These are phyloP conservation scores for Blumeriella jaapii DNA, from an alignment of 2,329 filamentous ascomycete genomes.

Conservation along the genomic window DNA sequence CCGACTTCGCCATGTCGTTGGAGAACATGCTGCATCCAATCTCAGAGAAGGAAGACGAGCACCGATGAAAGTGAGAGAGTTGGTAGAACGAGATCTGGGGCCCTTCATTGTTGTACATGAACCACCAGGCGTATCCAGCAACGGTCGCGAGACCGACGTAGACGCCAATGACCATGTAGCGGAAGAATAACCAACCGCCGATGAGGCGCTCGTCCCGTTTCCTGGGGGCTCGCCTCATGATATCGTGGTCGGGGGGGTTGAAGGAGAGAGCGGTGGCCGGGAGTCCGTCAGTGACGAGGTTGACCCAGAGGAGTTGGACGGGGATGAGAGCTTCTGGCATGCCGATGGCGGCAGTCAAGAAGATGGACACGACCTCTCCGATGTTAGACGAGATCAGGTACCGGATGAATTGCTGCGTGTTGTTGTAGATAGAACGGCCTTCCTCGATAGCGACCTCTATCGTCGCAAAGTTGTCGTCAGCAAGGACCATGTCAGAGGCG, in stretches of 20 bases:
- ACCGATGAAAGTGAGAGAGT: constrained; percentile 86
- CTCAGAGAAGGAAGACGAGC: constrained; percentile 72
- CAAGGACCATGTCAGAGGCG: constrained; percentile 95
- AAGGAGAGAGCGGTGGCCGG: constrained; percentile 94
- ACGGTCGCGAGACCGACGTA: constrained; percentile 95
- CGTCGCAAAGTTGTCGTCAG: constrained; percentile 97
- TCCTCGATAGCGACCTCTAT: constrained; percentile 95
- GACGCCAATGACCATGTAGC: constrained; percentile 89
- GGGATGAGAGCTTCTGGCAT: constrained; percentile 97
- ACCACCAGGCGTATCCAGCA: constrained; percentile 99
- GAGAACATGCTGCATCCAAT: constrained; percentile 89
- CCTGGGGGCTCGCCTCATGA: constrained; percentile 86
- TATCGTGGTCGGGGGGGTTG: constrained; percentile 96
- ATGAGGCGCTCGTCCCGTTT: constrained; percentile 91
- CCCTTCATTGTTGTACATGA: constrained; percentile 86
- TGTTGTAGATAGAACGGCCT: constrained; percentile 97
- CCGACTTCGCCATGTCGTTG: constrained; percentile 75
- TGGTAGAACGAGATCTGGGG: constrained; percentile 89
- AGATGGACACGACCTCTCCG: constrained; percentile 97
- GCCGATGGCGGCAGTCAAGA: constrained; percentile 87
- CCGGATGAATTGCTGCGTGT: constrained; percentile 98
- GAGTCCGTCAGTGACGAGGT: constrained; percentile 92
- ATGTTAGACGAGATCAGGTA: constrained; percentile 99
- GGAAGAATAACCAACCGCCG: constrained; percentile 91
- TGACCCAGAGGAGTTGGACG: constrained; percentile 97